Conservation (phyloP, 2,329 filamentous ascomycete species). For the Berkeleyomyces basicola region DNA sequence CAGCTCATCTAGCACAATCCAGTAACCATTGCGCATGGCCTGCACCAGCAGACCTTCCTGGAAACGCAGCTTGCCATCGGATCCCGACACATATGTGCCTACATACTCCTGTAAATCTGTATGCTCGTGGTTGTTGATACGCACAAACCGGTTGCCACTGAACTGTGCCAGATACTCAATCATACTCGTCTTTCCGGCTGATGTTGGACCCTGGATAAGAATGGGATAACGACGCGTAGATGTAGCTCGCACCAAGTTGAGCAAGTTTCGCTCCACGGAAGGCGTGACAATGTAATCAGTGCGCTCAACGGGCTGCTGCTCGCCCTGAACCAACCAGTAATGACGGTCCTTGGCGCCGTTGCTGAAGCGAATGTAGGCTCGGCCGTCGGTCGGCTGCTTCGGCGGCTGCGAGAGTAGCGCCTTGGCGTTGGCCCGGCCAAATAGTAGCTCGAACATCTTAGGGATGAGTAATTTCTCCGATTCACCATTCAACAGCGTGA, state of each 20-base stretch:
- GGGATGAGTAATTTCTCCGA: constrained; percentile 69
- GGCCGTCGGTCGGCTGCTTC: constrained; percentile 58
- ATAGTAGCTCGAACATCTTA: constrained; percentile 63
- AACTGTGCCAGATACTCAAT: constrained; percentile 95
- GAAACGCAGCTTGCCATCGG: constrained; percentile 72
- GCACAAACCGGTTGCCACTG: constrained; percentile 90
- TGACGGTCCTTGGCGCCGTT: constrained; percentile 49
- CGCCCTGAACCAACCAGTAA: constrained; percentile 78
- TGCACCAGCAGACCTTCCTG: constrained; percentile 90
- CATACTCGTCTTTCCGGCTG: constrained; percentile 97
- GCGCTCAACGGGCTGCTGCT: constrained; percentile 48
- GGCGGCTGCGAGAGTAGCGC: constrained; percentile 65
- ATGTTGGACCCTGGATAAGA: constrained; percentile 89
- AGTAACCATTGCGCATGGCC: constrained; percentile 81
- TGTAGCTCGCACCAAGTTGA: constrained; percentile 84
- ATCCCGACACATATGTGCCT: constrained; percentile 77
- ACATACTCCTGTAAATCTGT: constrained; percentile 97
- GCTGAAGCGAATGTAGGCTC: constrained; percentile 63
- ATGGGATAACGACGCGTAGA: constrained; percentile 88
- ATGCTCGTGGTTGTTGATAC: constrained; percentile 99
- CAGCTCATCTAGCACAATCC: constrained; percentile 95
- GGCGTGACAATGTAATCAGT: constrained; percentile 91
- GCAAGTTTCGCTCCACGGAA: constrained; percentile 84
- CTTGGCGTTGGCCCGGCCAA: constrained; percentile 49
- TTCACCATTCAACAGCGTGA: constrained; percentile 68